These are phyloP conservation scores for Cladosporium sp. DNA, from an alignment of 2,329 filamentous ascomycete genomes.

Conservation along the genomic window DNA sequence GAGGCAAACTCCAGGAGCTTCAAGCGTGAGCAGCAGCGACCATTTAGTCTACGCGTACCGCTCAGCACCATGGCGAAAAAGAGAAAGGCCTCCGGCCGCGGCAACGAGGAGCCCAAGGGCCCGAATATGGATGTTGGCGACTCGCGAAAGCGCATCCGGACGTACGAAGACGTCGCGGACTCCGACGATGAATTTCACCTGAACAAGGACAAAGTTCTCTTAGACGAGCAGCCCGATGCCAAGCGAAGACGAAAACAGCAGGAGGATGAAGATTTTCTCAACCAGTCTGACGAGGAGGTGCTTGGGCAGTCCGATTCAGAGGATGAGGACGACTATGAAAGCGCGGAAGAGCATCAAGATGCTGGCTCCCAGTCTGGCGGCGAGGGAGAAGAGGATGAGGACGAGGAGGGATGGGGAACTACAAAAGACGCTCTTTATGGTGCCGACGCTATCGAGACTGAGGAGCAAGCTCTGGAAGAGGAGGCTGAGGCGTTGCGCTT, in stretches of 20 bases:
- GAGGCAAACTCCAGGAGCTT: slow-evolving; percentile 2
- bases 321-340: slow-evolving; percentile 29
- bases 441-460: slow-evolving; percentile 68
- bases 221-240: slow-evolving; percentile 72
- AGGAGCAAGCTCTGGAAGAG: slow-evolving; percentile 76
- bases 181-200: slow-evolving; percentile 92
- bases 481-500: slow-evolving; percentile 82
- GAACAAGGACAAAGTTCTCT: slow-evolving; percentile 75
- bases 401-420: slow-evolving; percentile 71
- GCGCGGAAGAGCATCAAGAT: slow-evolving; percentile 23
- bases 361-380: slow-evolving; percentile 22
- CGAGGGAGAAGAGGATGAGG: slow-evolving; percentile 38
- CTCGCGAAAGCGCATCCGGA: slow-evolving; percentile 51
- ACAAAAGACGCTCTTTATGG: slow-evolving; percentile 90
- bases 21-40: neutral
- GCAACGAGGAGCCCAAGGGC: slow-evolving; percentile 12
- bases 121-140: slow-evolving; percentile 20
- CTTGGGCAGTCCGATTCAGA: slow-evolving; percentile 35
- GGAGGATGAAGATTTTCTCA: slow-evolving; percentile 59
- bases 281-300: slow-evolving; percentile 58
- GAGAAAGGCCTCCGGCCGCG: slow-evolving; percentile 10
- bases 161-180: slow-evolving; percentile 80
- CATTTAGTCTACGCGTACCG: neutral
- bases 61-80: slow-evolving; percentile 20
- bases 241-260: slow-evolving; percentile 68